These are phyloP conservation scores for Fusarium continuum DNA, from an alignment of 2,329 filamentous ascomycete genomes.

Conservation along the genomic window DNA sequence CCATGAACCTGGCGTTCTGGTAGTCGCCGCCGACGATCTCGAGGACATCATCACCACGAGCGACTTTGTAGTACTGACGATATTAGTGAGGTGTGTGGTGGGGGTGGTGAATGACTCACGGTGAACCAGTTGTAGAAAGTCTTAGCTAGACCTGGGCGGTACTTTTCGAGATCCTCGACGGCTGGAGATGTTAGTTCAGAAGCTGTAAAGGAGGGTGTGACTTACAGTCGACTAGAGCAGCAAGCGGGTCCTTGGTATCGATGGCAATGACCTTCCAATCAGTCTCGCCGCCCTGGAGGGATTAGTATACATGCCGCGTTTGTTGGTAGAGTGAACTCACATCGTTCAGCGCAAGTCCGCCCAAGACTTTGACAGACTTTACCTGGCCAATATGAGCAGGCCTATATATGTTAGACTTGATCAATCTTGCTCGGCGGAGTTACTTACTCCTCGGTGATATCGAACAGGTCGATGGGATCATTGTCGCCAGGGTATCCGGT, in stretches of 20 bases:
- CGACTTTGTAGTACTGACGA: slow-evolving; percentile 52
- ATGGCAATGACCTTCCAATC: slow-evolving; percentile 55
- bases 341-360: slow-evolving; percentile 52
- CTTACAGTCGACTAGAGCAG: slow-evolving; percentile 48
- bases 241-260: slow-evolving; percentile 52
- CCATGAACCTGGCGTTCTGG: slow-evolving; percentile 48
- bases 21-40: slow-evolving; percentile 51
- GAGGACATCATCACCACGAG: slow-evolving; percentile 48
- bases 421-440: fast-evolving
- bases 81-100: background rate
- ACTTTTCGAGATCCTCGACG: slow-evolving; percentile 51
- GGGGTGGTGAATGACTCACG: slow-evolving; percentile 31
- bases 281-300: slow-evolving; percentile 44
- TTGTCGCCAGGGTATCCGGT: slow-evolving; percentile 53
- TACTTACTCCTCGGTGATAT: slow-evolving; percentile 45
- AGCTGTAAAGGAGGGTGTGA: fast-evolving
- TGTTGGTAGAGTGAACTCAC: slow-evolving; percentile 18
- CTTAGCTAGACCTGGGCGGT: slow-evolving; percentile 49
- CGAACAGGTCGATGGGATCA: slow-evolving; percentile 55
- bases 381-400: slow-evolving; percentile 50
- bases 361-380: slow-evolving; percentile 55
- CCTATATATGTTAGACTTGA: background rate
- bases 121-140: slow-evolving; percentile 53
- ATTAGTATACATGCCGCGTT: fast-evolving
- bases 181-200: slow-evolving; percentile 37